Percentiles rank a stretch among this genome's conserved stretches.
phyloP scores from a whole-genome alignment of 2,329 filamentous ascomycete species.

The Huntiella decipiens region DNA sequence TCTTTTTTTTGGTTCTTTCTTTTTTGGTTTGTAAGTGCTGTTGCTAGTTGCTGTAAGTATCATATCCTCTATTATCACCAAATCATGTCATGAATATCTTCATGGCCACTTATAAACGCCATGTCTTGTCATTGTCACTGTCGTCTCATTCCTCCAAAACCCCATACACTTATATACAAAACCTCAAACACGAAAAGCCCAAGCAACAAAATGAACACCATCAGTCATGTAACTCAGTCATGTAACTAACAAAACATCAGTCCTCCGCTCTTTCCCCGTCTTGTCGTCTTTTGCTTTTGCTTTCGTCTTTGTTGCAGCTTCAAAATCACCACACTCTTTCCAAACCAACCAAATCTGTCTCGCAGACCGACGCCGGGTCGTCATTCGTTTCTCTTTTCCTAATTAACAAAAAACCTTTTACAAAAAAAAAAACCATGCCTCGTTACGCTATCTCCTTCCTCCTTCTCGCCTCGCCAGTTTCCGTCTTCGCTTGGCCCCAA shows the following conservation, averaged over 20 bases:
- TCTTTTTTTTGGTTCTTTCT: neutral
- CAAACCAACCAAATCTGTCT: too few relatives aligned
- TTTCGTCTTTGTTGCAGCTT: neutral
- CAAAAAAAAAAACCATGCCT: neutral
- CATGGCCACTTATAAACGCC: too few relatives aligned
- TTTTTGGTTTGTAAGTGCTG: neutral
- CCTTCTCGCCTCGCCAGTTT: constrained; percentile 3
- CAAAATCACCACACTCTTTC: neutral
- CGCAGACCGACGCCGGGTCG: constrained; percentile 2
- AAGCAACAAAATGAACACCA: too few relatives aligned
- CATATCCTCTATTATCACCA: too few relatives aligned
- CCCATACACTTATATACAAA: too few relatives aligned
- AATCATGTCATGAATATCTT: too few relatives aligned
- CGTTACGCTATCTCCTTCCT: constrained; percentile 1
- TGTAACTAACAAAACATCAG: neutral
- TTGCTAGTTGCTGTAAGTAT: too few relatives aligned
- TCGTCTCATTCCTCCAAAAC: too few relatives aligned
- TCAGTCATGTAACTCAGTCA: too few relatives aligned
- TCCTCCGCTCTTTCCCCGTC: neutral
- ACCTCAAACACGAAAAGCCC: too few relatives aligned
- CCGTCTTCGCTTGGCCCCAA: constrained; percentile 9
- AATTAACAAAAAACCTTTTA: neutral
- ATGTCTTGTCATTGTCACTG: too few relatives aligned
- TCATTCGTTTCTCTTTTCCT: neutral
- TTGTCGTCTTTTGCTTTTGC: constrained; percentile 3